phyloP scores from a whole-genome alignment of 1,139 yeast genomes.

The Hansenula sp. region DNA sequence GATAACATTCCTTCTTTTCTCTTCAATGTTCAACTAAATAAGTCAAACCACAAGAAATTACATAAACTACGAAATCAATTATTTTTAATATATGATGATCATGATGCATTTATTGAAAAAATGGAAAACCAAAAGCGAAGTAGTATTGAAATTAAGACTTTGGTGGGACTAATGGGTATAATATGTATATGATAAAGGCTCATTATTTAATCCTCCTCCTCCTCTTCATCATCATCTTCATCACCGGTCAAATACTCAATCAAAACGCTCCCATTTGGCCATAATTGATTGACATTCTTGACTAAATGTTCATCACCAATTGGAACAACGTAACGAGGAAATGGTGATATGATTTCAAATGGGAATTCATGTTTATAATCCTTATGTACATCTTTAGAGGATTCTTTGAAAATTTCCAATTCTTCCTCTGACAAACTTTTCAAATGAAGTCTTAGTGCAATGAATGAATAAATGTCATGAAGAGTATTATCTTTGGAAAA shows the following conservation, averaged over 20 bases:
- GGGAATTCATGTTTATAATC: conserved; percentile 32
- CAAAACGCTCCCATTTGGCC: conserved; percentile 61
- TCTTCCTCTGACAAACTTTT: conserved; percentile 2
- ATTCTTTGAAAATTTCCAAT: conserved; percentile 5
- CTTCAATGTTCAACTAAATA: no score
- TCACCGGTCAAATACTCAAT: conserved; percentile 41
- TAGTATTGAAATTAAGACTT: no score
- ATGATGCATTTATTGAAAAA: background rate
- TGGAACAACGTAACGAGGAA: conserved; percentile 48
- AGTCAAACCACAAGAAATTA: background rate
- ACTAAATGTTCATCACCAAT: conserved; percentile 27
- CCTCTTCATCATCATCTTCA: conserved; percentile 31
- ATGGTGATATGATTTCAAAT: conserved; percentile 52
- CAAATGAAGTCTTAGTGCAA: conserved; percentile 40
- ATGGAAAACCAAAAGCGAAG: background rate
- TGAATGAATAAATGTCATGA: conserved; percentile 61
- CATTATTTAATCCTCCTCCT: conserved; percentile 8
- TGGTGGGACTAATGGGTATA: no score
- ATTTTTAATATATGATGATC: background rate
- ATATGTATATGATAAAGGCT: no score
- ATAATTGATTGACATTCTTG: conserved; percentile 39
- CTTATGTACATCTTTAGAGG: conserved; percentile 9
- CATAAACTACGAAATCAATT: no score
- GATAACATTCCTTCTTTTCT: no score
- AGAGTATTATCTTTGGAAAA: conserved; percentile 46